A percentile compares a stretch with the other conserved stretches of the same genome.
These are phyloP conservation scores for Colletotrichum scovillei DNA, from an alignment of 2,329 filamentous ascomycete species.

Conservation along the genomic window DNA sequence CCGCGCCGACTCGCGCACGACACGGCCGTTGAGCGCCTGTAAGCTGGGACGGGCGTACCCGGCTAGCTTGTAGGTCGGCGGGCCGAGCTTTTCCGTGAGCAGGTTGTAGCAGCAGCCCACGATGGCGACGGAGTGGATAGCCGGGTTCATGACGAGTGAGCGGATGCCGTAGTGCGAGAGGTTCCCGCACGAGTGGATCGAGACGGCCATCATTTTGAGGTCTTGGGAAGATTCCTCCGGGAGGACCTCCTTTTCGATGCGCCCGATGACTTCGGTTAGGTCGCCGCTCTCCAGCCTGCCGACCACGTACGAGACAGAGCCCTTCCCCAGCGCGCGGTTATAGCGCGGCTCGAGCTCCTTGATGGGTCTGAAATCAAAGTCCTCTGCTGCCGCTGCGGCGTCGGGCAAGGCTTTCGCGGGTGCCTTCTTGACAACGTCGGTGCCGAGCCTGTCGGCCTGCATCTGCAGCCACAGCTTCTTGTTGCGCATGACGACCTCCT, in stretches of 20 bases:
- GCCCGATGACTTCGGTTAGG: slow-evolving; percentile 72
- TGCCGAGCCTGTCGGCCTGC: slow-evolving; percentile 53
- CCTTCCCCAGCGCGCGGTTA: slow-evolving; percentile 69
- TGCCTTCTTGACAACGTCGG: slow-evolving; percentile 49
- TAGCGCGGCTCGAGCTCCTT: slow-evolving; percentile 64
- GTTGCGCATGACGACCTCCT: slow-evolving; percentile 80
- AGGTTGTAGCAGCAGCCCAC: slow-evolving; percentile 99
- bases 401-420: slow-evolving; percentile 14
- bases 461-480: slow-evolving; percentile 79
- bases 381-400: slow-evolving; percentile 35
- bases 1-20: slow-evolving; percentile 75
- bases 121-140: slow-evolving; percentile 90
- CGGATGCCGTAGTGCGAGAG: slow-evolving; percentile 94
- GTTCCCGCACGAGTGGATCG: slow-evolving; percentile 97
- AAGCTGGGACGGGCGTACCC: slow-evolving; percentile 74
- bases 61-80: slow-evolving; percentile 87
- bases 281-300: slow-evolving; percentile 80
- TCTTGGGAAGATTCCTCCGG: slow-evolving; percentile 44
- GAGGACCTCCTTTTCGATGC: slow-evolving; percentile 62
- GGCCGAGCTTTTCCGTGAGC: slow-evolving; percentile 87
- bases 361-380: slow-evolving; percentile 58
- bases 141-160: slow-evolving; percentile 84
- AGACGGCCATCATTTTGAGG: slow-evolving; percentile 82
- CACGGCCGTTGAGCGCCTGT: slow-evolving; percentile 75
- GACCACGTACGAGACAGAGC: slow-evolving; percentile 81